Conservation (phyloP, 352 stramenopile genomes). For the Phytopythium montanum region DNA sequence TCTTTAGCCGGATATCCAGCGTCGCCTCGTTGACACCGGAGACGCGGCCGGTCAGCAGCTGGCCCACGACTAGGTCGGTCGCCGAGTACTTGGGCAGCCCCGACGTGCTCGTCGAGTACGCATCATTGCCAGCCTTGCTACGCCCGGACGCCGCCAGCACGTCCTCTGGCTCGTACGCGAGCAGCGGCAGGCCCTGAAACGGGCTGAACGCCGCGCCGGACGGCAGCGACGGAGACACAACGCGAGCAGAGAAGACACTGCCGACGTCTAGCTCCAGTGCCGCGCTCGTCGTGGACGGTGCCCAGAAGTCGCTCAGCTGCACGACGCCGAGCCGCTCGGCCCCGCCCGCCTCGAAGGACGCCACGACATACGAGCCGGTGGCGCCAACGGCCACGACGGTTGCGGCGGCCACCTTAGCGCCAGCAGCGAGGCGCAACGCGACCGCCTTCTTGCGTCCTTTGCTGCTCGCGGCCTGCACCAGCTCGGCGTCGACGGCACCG, state of each 20-base stretch:
- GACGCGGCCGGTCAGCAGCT: constrained; percentile 67
- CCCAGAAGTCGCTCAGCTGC: constrained; percentile 76
- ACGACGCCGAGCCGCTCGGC: constrained; percentile 52
- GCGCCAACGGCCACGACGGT: constrained; percentile 50
- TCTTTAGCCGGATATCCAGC: constrained; percentile 84
- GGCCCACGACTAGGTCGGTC: constrained; percentile 58
- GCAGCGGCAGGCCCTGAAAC: constrained; percentile 72
- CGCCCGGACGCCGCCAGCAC: constrained; percentile 30
- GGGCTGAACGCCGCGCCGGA: constrained; percentile 41
- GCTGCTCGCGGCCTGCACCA: constrained; percentile 62
- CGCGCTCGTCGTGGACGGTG: constrained; percentile 49
- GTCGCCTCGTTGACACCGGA: constrained; percentile 71
- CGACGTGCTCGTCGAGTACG: constrained; percentile 22
- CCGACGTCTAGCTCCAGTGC: constrained; percentile 57
- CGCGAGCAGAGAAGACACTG: constrained; percentile 30
- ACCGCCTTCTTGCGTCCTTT: constrained; percentile 74
- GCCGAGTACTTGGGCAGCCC: constrained; percentile 65
- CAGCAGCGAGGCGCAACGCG: constrained; percentile 38
- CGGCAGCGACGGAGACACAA: constrained; percentile 40
- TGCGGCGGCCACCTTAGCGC: constrained; percentile 36
- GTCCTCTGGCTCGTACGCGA: constrained; percentile 53
- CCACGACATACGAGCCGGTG: constrained; percentile 61
- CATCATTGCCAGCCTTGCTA: constrained; percentile 11
- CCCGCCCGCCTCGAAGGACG: constrained; percentile 40
- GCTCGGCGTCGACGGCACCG: constrained; percentile 30